Base-by-base conservation (phyloP, 2,329 filamentous ascomycete genomes). In the Drechslerella dactyloides region DNA sequence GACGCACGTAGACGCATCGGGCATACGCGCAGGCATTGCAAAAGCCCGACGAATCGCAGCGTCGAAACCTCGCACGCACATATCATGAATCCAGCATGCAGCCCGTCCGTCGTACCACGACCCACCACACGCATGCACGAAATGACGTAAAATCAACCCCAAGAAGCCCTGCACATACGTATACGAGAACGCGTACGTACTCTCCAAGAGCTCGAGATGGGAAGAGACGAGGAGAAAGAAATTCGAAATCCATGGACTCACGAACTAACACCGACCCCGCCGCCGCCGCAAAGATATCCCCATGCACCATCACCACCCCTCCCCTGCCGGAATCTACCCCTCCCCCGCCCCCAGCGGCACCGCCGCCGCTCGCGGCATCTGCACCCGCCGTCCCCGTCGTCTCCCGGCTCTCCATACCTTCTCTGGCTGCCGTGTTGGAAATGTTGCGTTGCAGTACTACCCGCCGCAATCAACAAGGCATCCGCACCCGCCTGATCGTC, bases 251-350 rank as follows among this genome's bases (percentile, higher is more conserved):
- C n/a, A 42, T 4, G 37, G 10, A 64, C 66, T 46, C 50, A 70
- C 66, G 66, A 52, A 70, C 17, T 8, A 70, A 54, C n/a, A 70
- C 59, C 1, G 66, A 70, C 37, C 54, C 54, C 6, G 48, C 48
- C 40, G 59, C 58, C 11, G 66, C 66, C 21, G 66, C 54, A 46
- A 70, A 70, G 27, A 70, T 70, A 60, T 70, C 66, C 0, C 66
- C 59, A 17, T 44, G 48, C 8, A 55, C 40, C 66, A 70, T 64
- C 11, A 60, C 30, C 7, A 70, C 59, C 35, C 52, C 44, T 23
- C 21, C 40, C 5, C 7, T 21, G 10, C 19, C 8, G n/a, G 11
- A 1, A 15, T 51, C 11, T 21, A 17, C 35, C 10, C 23, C 10
- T 2, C 13, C 30, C 19, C 6, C 15, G 2, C 27, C 21, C 10